phyloP scores from a whole-genome alignment of 2,329 filamentous ascomycete species.

The Neofusicoccum parvum region DNA sequence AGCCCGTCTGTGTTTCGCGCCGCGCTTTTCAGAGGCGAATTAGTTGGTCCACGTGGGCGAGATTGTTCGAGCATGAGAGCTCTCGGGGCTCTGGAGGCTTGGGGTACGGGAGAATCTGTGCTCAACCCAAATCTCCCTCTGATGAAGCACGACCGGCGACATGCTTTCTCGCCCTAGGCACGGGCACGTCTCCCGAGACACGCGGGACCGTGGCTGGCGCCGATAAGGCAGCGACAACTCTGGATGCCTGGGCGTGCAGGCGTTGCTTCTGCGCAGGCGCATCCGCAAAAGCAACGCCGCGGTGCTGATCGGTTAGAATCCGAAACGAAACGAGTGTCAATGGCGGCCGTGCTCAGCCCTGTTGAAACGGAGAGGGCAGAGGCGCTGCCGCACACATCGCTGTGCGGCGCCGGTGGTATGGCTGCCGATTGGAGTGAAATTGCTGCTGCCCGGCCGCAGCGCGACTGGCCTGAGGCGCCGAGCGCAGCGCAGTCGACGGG shows the following conservation, averaged over 20 bases:
- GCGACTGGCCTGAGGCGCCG: too few relatives aligned
- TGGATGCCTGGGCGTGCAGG: not conserved
- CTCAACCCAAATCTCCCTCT: conserved; percentile 2
- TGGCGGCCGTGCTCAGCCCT: conserved; percentile 1
- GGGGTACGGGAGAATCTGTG: not conserved
- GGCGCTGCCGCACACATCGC: not conserved
- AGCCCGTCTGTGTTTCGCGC: not conserved
- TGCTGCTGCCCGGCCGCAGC: not conserved
- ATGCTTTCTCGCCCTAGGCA: not conserved
- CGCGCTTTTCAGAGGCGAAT: not conserved
- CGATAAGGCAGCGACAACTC: not conserved
- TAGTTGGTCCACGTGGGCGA: conserved; percentile 3
- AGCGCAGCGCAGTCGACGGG: not conserved
- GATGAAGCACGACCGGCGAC: not conserved
- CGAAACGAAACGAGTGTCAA: conserved; percentile 4
- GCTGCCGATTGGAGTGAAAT: not conserved
- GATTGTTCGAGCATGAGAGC: not conserved
- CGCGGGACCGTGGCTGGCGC: not conserved
- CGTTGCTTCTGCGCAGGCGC: not conserved
- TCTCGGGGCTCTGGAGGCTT: conserved; percentile 1
- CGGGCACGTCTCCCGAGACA: conserved; percentile 6
- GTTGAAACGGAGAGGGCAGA: conserved; percentile 2
- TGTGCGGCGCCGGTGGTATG: not conserved
- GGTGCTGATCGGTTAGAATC: not conserved
- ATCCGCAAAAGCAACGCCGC: not conserved